phyloP scores from a whole-genome alignment of 1,284 basidiomycete species.

The Puccinia hordei region DNA sequence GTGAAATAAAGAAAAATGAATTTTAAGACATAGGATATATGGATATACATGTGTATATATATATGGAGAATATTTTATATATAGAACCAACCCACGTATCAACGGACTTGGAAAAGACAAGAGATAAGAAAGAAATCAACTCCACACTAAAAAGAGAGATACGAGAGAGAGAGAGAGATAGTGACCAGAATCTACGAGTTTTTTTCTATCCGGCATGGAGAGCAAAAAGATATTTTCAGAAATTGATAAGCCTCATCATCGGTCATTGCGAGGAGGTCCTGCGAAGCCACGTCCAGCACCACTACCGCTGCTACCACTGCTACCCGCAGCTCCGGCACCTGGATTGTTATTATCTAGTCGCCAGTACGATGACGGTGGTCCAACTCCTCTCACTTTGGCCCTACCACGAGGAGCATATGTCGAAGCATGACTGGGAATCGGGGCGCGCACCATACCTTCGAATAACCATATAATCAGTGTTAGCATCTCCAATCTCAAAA shows the following conservation, averaged over 20 bases:
- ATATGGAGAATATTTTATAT: neutral
- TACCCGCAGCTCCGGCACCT: neutral
- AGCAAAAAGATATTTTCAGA: no score
- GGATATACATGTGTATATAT: neutral
- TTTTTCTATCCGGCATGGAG: no score
- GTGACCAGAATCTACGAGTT: no score
- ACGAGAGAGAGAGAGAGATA: no score
- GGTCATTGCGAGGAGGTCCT: conserved; percentile 18
- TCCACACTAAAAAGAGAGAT: neutral
- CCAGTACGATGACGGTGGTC: conserved; percentile 25
- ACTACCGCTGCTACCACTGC: neutral
- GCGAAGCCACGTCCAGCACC: neutral
- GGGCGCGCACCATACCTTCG: no score
- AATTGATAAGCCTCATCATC: no score
- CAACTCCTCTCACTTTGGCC: conserved; percentile 22
- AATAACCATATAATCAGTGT: neutral
- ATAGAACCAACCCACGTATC: neutral
- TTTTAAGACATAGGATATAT: neutral
- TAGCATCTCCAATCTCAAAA: neutral
- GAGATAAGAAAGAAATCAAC: conserved; percentile 2
- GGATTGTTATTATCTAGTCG: neutral
- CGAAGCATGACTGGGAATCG: neutral
- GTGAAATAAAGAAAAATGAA: neutral
- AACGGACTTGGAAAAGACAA: neutral
- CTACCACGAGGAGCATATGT: conserved; percentile 19